Evolutionary conservation across 2,329 filamentous ascomycete genomes (phyloP).

Genomic region (Epichloe gansuensis): DNA sequence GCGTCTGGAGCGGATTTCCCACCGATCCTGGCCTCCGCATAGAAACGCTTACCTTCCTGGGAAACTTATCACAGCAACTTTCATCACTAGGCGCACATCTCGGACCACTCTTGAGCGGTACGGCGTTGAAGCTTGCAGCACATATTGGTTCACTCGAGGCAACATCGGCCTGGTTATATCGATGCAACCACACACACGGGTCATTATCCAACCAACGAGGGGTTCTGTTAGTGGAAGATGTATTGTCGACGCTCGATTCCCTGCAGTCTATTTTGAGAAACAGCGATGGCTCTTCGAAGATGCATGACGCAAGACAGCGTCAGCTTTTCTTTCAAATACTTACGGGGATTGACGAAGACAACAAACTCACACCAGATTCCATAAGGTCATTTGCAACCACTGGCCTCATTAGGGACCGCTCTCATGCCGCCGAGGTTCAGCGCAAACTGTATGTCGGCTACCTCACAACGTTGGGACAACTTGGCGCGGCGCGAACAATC

Average conservation of each 20-base stretch:
- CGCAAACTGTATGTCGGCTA: constrained; percentile 14
- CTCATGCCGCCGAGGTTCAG: neutral
- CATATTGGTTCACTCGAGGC: constrained; percentile 13
- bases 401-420: constrained; percentile 5
- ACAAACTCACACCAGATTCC: constrained; percentile 10
- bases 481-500: constrained; percentile 19
- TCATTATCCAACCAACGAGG: constrained; percentile 4
- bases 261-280: constrained; percentile 5
- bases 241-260: constrained; percentile 10
- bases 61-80: constrained; percentile 26
- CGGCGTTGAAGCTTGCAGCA: constrained; percentile 20
- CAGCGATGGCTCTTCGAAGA: neutral
- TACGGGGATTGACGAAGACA: constrained; percentile 16
- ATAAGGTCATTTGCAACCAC: constrained; percentile 13
- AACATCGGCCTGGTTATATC: constrained; percentile 14
- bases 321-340: constrained; percentile 17
- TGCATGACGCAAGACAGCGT: constrained; percentile 7
- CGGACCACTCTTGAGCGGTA: constrained; percentile 16
- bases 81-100: constrained; percentile 12
- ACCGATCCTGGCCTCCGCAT: constrained; percentile 3
- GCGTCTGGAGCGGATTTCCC: constrained; percentile 8
- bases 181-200: constrained; percentile 9
- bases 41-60: constrained; percentile 24
- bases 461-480: constrained; percentile 16
- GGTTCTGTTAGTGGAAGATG: constrained; percentile 10